A percentile compares a stretch with the other conserved stretches of the same genome.
phyloP scores from a whole-genome alignment of 441 rosid species.

The Erodium moschatum region DNA sequence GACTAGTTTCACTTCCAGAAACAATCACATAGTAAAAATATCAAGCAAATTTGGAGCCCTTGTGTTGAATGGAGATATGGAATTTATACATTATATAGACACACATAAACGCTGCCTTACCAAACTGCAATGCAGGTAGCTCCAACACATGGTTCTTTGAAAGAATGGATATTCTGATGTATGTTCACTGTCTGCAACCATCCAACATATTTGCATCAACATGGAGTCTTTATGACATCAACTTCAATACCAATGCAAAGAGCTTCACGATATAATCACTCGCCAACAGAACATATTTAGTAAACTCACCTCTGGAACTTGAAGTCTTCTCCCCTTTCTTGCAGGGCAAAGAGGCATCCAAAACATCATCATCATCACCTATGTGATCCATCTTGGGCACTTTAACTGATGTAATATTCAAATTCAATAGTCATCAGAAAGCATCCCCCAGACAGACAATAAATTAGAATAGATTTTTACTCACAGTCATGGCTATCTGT shows the following conservation, averaged over 20 bases:
- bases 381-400: not conserved
- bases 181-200: not conserved
- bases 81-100: not conserved
- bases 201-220: not conserved
- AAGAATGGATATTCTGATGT: not conserved
- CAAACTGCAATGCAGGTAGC: not conserved
- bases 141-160: not conserved
- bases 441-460: too few species aligned
- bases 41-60: not conserved
- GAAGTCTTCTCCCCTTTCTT: not conserved
- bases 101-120: too few species aligned
- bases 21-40: not conserved
- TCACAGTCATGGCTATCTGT: not conserved
- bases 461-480: not conserved
- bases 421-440: not conserved
- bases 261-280: not conserved
- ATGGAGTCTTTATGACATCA: not conserved
- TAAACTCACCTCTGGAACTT: not conserved
- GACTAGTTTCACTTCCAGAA: not conserved
- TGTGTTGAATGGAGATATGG: not conserved
- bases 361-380: not conserved
- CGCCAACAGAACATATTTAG: not conserved
- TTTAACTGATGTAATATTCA: not conserved
- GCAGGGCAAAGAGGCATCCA: too few species aligned
- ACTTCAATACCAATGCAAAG: not conserved